Evolutionary conservation across 192 early-diverging fungal genomes (phyloP), one percentile per base, ranked within the genome.

Genomic region (Geosiphon pyriformis): DNA sequence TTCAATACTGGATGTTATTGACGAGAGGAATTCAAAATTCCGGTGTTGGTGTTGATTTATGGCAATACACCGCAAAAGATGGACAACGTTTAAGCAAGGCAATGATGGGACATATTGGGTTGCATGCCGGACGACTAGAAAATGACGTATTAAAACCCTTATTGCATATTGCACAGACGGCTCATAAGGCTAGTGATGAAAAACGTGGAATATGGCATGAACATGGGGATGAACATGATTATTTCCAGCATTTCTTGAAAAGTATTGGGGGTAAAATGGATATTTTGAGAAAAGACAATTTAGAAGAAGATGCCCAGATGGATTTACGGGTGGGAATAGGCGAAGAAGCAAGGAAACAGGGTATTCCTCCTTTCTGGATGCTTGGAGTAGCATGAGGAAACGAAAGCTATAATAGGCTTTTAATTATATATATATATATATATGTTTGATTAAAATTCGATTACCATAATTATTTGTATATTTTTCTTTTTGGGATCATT

Each of bases 1-100:
- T 84, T 42, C 83, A 84, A 51, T 84, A 84, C 50, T 84, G 83
- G 83, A 79, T 80, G 1, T 64, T 79, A 23, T 64, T 84, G 61
- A 70, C 83, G 7, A 68, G 80, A 17, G 78, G 76, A 46, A 77
- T 84, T 23, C 78, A 79, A 53, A 84, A 84, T 58, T 42, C 72
- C 17, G 76, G 69, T 29, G 72, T 84, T 34, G 76, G 68, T 15
- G 78, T 76, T 22, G 75, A 84, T 59, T 70, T 84, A 37, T 84
- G 83, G 83, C 70, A 78, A 31, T 81, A 82, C 62, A 74, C 71
- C 20, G 70, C 83, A 2, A 75, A 79, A 60, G 70, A 80, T 10
- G 74, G 73, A 8, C 73, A 70, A 42, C 65, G 71, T 2, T 66
- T 84, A 0, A 76, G 74, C 1, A 74, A 77, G 35, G 67, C 78